These are phyloP conservation scores for Elongisporangium anandrum DNA, from an alignment of 352 stramenopile species.

Conservation along the genomic window DNA sequence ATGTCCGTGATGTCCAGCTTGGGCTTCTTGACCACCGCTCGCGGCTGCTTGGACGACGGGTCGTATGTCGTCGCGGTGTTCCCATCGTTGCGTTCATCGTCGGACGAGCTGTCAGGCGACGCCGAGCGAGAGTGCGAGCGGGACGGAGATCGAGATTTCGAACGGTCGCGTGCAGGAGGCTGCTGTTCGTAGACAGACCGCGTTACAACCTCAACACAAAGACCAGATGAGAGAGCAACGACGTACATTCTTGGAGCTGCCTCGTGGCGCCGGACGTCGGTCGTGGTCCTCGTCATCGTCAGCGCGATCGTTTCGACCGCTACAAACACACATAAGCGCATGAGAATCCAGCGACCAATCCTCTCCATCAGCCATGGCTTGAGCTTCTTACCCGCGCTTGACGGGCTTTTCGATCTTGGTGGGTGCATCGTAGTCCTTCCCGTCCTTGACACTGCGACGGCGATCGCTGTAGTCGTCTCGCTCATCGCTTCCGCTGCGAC, in stretches of 20 bases:
- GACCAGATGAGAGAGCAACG: neutral
- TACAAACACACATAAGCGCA: neutral
- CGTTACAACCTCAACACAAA: neutral
- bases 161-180: slow-evolving; percentile 30
- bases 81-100: slow-evolving; percentile 56
- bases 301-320: slow-evolving; percentile 31
- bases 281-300: slow-evolving; percentile 56
- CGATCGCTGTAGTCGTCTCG: slow-evolving; percentile 26
- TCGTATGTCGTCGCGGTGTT: slow-evolving; percentile 63
- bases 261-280: slow-evolving; percentile 17
- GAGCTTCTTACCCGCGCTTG: slow-evolving; percentile 27
- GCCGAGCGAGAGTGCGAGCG: slow-evolving; percentile 49
- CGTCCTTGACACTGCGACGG: slow-evolving; percentile 32
- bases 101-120: slow-evolving; percentile 58
- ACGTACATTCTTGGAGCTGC: slow-evolving; percentile 38
- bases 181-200: slow-evolving; percentile 5
- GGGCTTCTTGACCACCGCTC: slow-evolving; percentile 44
- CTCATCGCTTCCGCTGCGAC: slow-evolving; percentile 9
- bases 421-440: slow-evolving; percentile 18
- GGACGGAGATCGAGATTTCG: slow-evolving; percentile 33
- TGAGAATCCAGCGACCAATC: slow-evolving; percentile 2
- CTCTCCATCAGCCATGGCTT: neutral
- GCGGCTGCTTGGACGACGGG: slow-evolving; percentile 23
- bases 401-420: slow-evolving; percentile 16
- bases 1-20: slow-evolving; percentile 85